Evolutionary conservation across 2,329 filamentous ascomycete genomes (phyloP).

Genomic region (Trichoderma sp.): DNA sequence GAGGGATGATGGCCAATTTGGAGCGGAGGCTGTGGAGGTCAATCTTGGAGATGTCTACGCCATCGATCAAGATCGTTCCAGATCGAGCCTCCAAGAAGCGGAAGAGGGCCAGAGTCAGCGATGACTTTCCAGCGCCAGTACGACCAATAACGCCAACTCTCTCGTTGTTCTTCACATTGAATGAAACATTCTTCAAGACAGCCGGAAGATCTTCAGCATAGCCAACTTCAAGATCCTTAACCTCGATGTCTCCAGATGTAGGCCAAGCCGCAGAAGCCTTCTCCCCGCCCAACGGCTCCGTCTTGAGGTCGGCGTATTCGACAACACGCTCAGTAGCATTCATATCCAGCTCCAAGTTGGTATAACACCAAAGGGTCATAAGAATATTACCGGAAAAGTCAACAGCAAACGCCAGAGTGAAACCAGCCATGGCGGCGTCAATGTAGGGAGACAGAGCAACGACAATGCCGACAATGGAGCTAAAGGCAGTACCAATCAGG

Average conservation of each 20-base stretch:
- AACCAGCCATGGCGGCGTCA: slow-evolving; percentile 69
- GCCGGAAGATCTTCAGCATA: slow-evolving; percentile 71
- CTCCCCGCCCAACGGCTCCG: slow-evolving; percentile 60
- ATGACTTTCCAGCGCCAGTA: slow-evolving; percentile 76
- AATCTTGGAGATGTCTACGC: slow-evolving; percentile 70
- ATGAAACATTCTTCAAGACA: slow-evolving; percentile 67
- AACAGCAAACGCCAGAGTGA: slow-evolving; percentile 70
- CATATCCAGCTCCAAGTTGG: slow-evolving; percentile 73
- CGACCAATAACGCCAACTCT: slow-evolving; percentile 74
- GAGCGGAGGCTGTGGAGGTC: slow-evolving; percentile 67
- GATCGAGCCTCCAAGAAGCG: slow-evolving; percentile 69
- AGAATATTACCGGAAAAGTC: slow-evolving; percentile 64
- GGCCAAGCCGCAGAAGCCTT: slow-evolving; percentile 72
- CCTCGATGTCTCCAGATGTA: slow-evolving; percentile 66
- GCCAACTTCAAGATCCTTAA: slow-evolving; percentile 67
- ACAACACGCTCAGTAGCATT: slow-evolving; percentile 73
- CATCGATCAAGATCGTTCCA: slow-evolving; percentile 68
- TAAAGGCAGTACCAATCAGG: slow-evolving; percentile 66
- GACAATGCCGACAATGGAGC: slow-evolving; percentile 60
- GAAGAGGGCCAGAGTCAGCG: slow-evolving; percentile 72
- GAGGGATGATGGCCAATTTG: slow-evolving; percentile 77
- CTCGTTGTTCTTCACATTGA: slow-evolving; percentile 64
- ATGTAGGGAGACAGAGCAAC: slow-evolving; percentile 61
- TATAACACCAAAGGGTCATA: slow-evolving; percentile 65
- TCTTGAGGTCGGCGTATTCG: slow-evolving; percentile 69